Conservation (phyloP, 805 yeast species). For the Pichia ethanolica region DNA sequence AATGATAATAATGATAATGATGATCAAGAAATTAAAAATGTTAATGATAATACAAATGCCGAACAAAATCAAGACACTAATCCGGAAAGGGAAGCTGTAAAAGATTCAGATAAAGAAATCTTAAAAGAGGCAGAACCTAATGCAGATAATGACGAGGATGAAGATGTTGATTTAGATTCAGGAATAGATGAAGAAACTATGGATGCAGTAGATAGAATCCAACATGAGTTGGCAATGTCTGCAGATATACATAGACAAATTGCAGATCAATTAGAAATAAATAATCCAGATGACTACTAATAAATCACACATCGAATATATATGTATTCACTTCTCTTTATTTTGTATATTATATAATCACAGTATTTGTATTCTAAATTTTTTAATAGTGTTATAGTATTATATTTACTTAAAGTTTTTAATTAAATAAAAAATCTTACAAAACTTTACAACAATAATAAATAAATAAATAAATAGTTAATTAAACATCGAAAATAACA, state of each 20-base stretch:
- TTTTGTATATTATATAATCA: too few relatives aligned
- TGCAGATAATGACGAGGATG: conserved; percentile 5
- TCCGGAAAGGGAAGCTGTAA: too few relatives aligned
- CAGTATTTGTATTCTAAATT: neutral
- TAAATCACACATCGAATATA: too few relatives aligned
- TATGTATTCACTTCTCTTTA: too few relatives aligned
- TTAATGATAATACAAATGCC: too few relatives aligned
- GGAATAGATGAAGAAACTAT: conserved; percentile 7
- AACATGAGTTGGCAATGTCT: conserved; percentile 6
- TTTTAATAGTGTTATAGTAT: neutral
- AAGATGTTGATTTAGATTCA: conserved; percentile 5
- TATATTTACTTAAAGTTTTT: too few relatives aligned
- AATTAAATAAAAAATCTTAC: too few relatives aligned
- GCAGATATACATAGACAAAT: conserved; percentile 9
- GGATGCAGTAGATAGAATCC: conserved; percentile 7
- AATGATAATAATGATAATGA: neutral
- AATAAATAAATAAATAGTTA: neutral
- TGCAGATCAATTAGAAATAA: conserved; percentile 7
- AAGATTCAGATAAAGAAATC: too few relatives aligned
- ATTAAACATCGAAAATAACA: conserved; percentile 59
- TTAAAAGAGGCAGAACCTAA: too few relatives aligned
- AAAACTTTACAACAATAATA: neutral
- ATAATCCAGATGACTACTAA: conserved; percentile 2
- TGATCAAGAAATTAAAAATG: too few relatives aligned
- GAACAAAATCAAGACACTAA: too few relatives aligned